Percentiles rank a stretch among this genome's conserved stretches.
Evolutionary conservation across 805 yeast species (phyloP).

Genomic region (Wickerhamiella sergipiensis): DNA sequence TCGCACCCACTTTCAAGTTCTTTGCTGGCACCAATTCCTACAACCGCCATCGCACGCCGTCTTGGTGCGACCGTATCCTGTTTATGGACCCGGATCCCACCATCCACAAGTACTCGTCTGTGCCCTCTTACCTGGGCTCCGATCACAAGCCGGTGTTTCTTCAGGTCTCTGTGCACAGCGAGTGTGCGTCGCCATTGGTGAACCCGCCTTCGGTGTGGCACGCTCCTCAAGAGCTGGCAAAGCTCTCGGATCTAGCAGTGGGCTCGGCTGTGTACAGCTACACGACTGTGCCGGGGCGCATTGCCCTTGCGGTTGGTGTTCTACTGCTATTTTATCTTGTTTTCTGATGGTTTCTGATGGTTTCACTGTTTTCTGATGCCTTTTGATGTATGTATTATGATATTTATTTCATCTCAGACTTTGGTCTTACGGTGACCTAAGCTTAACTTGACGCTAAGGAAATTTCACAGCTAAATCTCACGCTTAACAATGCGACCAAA

Average conservation of each 20-base stretch:
- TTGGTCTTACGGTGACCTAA: not conserved
- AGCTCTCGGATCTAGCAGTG: not conserved
- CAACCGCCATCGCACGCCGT: constrained; percentile 50
- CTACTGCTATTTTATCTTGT: not conserved
- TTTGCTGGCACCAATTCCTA: constrained; percentile 35
- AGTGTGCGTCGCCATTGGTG: not conserved
- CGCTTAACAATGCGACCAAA: not conserved
- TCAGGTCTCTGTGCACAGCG: constrained; percentile 32
- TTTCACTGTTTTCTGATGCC: not conserved
- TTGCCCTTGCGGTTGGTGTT: not conserved
- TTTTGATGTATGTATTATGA: not conserved
- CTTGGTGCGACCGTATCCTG: constrained; percentile 85
- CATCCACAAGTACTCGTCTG: constrained; percentile 35
- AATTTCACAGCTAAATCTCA: too few species aligned
- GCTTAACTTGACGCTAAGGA: too few species aligned
- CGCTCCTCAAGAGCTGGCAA: not conserved
- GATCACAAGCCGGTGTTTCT: constrained; percentile 76
- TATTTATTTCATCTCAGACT: not conserved
- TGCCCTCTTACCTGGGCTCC: constrained; percentile 38
- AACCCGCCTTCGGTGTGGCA: not conserved
- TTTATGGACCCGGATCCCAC: constrained; percentile 34
- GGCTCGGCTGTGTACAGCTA: not conserved
- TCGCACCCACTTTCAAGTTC: constrained; percentile 75
- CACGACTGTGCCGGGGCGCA: not conserved
- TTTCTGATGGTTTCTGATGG: not conserved